phyloP scores from a whole-genome alignment of 2,329 filamentous ascomycete species.

The Xenoacremonium recifei region DNA sequence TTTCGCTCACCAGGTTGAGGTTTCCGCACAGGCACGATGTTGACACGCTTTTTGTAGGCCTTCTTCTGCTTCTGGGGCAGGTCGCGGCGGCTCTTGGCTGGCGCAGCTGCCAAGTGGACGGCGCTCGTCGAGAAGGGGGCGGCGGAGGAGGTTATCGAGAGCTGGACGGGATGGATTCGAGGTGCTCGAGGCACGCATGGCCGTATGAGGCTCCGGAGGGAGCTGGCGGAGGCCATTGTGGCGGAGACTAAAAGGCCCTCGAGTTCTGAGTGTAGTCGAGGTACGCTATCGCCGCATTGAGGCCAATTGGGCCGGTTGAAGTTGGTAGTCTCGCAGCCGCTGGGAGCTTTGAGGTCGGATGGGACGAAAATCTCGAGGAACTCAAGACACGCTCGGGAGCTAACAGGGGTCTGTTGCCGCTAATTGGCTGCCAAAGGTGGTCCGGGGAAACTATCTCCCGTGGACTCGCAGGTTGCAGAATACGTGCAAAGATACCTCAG shows the following conservation, averaged over 20 bases:
- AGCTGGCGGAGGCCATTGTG: slow-evolving; percentile 39
- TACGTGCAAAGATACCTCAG: no score
- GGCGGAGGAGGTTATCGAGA: slow-evolving; percentile 34
- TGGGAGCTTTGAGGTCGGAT: slow-evolving; percentile 24
- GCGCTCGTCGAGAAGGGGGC: slow-evolving; percentile 42
- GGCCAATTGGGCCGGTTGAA: slow-evolving; percentile 28
- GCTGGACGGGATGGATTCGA: slow-evolving; percentile 31
- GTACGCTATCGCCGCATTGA: slow-evolving; percentile 25
- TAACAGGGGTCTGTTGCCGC: slow-evolving; percentile 7
- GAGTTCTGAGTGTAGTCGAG: slow-evolving; percentile 2
- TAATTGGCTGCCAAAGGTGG: no score
- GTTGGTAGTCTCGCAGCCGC: slow-evolving; percentile 21
- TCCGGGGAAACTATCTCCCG: no score
- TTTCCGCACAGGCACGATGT: slow-evolving; percentile 47
- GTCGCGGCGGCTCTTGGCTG: slow-evolving; percentile 35
- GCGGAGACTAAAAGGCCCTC: slow-evolving; percentile 3
- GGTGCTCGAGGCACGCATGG: slow-evolving; percentile 31
- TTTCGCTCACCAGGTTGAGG: slow-evolving; percentile 79
- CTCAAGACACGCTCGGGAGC: slow-evolving; percentile 22
- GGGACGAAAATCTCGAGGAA: slow-evolving; percentile 28
- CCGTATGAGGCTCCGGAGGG: slow-evolving; percentile 42
- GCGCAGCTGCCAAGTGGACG: slow-evolving; percentile 24
- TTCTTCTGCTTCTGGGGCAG: slow-evolving; percentile 40
- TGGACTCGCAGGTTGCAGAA: no score
- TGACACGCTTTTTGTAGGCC: slow-evolving; percentile 53